Evolutionary conservation across 306 rosid species (phyloP), one percentile per base, ranked within the genome.

Genomic region (peach (Prunus persica)): DNA sequence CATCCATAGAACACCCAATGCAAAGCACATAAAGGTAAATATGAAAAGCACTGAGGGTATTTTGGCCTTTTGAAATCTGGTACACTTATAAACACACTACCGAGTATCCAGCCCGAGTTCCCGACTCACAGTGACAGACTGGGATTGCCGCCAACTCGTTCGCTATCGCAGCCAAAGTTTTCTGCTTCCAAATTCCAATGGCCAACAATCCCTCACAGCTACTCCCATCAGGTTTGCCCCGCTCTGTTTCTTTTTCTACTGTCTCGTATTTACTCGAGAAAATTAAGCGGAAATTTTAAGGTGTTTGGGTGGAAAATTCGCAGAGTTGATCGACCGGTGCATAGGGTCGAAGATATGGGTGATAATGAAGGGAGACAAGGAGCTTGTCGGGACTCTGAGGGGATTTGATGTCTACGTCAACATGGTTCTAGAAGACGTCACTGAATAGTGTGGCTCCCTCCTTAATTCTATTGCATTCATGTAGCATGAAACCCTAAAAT

Each of bases 321-420:
- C 95, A 94, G 98, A 94, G 90, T 85, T 94, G 80, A 94, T 94
- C 62, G 98, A 94, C 74, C 88, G 98, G 25, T 94, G 98, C 83
- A 94, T 94, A 18, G 98, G 98, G 68, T 94, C 98, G 1, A 94
- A 94, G 81, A 92, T 94, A 56, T 94, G 98, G 98, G 98, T 94
- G 75, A 92, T 94, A 76, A 94, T 94, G 98, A 94, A 94, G 81
- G 97, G 97, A 10, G 98, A 94, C 89, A 94, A 94, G 87, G 98
- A 94, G 86, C 97, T 94, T 20, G 98, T 94, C 30, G 98, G 98
- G 22, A 94, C 95, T 75, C 96, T 92, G 30, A 88, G 85, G 72
- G 98, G 98, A 10, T 94, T 94, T 79, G 98, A 94, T 87, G 97
- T 94, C 38, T 92, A 94, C 71, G 97, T 94, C 78, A 94, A 94